Conservation (phyloP, 1,284 basidiomycete species). For the Melampsora larici-populina region DNA sequence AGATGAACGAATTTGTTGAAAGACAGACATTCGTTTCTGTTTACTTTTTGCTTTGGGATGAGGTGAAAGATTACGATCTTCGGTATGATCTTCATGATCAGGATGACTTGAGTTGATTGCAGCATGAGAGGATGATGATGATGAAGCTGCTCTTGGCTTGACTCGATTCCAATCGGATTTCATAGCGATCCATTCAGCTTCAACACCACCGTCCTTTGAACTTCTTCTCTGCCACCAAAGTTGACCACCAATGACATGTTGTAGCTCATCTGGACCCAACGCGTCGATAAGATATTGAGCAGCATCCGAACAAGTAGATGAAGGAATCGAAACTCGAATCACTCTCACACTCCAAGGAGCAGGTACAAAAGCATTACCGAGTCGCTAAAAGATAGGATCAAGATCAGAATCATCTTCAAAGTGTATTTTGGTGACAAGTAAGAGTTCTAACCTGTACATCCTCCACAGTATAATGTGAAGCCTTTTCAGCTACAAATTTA, state of each 20-base stretch:
- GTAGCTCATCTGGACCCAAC: conserved; percentile 75
- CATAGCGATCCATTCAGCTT: conserved; percentile 82
- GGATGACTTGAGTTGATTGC: background rate
- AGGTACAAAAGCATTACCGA: conserved; percentile 77
- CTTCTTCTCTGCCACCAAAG: conserved; percentile 96
- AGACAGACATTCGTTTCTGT: background rate
- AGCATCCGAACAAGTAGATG: conserved; percentile 68
- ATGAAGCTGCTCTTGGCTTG: background rate
- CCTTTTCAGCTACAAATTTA: conserved; percentile 48
- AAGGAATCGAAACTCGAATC: conserved; percentile 66
- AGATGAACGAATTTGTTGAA: background rate
- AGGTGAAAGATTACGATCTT: background rate
- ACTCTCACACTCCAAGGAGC: conserved; percentile 78
- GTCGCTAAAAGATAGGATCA: conserved; percentile 48
- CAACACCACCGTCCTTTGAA: conserved; percentile 67
- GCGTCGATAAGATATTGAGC: conserved; percentile 72
- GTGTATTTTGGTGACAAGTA: background rate
- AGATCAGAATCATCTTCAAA: background rate
- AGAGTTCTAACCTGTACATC: conserved; percentile 50
- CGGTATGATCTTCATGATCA: background rate
- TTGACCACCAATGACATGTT: conserved; percentile 75
- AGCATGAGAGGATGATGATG: background rate
- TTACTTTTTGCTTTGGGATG: background rate
- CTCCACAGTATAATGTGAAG: conserved; percentile 52
- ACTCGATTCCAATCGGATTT: conserved; percentile 40